Conservation (phyloP, 495 filamentous ascomycete genomes). For the Corynascus novoguineensis region DNA sequence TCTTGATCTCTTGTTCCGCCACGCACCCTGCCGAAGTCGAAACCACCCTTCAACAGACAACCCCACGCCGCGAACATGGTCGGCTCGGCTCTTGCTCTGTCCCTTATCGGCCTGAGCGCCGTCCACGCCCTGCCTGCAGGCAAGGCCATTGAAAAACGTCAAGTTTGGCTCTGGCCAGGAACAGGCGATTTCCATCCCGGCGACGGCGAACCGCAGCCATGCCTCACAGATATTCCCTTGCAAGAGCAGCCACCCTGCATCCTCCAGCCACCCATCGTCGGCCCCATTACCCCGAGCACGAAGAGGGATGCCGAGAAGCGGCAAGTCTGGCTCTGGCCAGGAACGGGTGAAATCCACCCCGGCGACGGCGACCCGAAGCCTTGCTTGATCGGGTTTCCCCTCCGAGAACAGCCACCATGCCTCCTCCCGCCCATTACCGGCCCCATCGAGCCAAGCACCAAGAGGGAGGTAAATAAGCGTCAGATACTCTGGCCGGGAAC, state of each 20-base stretch:
- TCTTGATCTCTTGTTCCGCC: constrained; percentile 6
- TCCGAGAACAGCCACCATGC: constrained; percentile 21
- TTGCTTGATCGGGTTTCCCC: constrained; percentile 18
- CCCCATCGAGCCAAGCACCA: constrained; percentile 23
- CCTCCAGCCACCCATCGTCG: constrained; percentile 24
- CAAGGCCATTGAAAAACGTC: constrained; percentile 17
- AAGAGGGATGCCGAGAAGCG: constrained; percentile 20
- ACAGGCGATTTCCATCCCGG: constrained; percentile 7
- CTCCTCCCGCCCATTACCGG: constrained; percentile 28
- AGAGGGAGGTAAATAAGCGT: constrained; percentile 27
- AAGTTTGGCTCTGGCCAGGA: constrained; percentile 17
- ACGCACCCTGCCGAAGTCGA: constrained; percentile 16
- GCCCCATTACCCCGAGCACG: constrained; percentile 19
- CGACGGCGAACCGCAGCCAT: constrained; percentile 7
- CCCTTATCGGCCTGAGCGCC: constrained; percentile 29
- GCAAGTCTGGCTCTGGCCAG: constrained; percentile 20
- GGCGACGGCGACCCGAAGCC: constrained; percentile 12
- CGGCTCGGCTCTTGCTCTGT: constrained; percentile 24
- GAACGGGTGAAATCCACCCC: constrained; percentile 11
- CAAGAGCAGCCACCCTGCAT: constrained; percentile 19
- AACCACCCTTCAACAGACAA: constrained; percentile 9
- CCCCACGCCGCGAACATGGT: constrained; percentile 25
- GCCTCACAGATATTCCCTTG: constrained; percentile 12
- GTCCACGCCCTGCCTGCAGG: constrained; percentile 27
- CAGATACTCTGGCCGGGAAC: constrained; percentile 16